A percentile compares a stretch with the other conserved stretches of the same genome.
These are phyloP conservation scores for Sequoiadendron giganteum DNA, from an alignment of 75 land plant genomes.

Conservation along the genomic window DNA sequence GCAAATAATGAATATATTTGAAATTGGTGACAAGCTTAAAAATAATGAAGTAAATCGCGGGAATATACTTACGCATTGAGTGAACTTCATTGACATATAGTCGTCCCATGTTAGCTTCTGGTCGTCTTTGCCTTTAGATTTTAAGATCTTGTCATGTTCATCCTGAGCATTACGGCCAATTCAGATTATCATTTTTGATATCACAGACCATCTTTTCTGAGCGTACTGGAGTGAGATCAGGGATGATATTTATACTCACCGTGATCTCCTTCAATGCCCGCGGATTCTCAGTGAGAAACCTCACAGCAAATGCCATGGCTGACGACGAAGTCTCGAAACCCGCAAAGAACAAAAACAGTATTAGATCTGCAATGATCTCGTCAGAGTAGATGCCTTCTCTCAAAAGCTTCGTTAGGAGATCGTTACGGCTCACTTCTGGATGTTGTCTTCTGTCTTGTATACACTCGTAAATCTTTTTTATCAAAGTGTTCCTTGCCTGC, in stretches of 20 bases:
- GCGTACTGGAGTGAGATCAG: neutral
- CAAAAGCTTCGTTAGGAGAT: neutral
- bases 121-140: neutral
- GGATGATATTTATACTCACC: neutral
- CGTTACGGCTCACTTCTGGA: neutral
- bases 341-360: conserved; percentile 11
- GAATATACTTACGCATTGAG: neutral
- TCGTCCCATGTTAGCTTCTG: neutral
- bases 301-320: conserved; percentile 15
- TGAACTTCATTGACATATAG: neutral
- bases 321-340: conserved; percentile 15
- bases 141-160: neutral
- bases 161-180: neutral
- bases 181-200: neutral
- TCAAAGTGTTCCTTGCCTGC: neutral
- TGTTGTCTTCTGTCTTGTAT: neutral
- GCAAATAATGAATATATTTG: neutral
- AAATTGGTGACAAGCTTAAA: neutral
- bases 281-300: conserved; percentile 16
- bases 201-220: too few species aligned
- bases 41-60: too few species aligned
- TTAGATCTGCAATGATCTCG: neutral
- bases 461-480: neutral
- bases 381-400: neutral
- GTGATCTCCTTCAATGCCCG: neutral